A percentile compares a stretch with the other conserved stretches of the same genome.
Conservation (phyloP, 768 basidiomycete genomes). For the Porphyrellus cyaneotinctus region DNA sequence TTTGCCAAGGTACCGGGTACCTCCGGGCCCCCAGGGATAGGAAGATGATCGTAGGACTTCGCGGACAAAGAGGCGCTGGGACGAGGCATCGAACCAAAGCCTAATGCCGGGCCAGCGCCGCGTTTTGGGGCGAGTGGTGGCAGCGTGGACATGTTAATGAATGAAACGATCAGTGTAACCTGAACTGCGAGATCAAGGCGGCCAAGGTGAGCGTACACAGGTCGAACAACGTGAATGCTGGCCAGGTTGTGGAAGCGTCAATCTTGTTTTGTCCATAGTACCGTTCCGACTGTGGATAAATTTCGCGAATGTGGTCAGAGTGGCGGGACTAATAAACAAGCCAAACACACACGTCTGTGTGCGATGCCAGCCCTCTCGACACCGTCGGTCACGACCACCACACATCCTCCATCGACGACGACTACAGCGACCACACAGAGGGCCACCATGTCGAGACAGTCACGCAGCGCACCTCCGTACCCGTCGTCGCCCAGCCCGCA, state of each 20-base stretch:
- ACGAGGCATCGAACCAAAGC: background rate
- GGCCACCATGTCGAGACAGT: slow-evolving; percentile 43
- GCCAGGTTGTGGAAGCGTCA: background rate
- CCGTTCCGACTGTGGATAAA: slow-evolving; percentile 14
- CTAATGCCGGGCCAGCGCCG: background rate
- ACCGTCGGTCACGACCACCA: slow-evolving; percentile 19
- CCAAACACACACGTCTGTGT: slow-evolving; percentile 27
- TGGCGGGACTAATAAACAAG: slow-evolving; percentile 23
- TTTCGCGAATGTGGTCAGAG: slow-evolving; percentile 9
- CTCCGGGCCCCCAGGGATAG: background rate
- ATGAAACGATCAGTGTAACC: slow-evolving; percentile 2
- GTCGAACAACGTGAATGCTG: background rate
- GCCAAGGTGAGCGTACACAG: background rate
- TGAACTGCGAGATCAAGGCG: background rate
- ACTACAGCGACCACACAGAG: slow-evolving; percentile 1
- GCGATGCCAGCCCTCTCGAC: slow-evolving; percentile 6
- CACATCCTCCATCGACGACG: slow-evolving; percentile 9
- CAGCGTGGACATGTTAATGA: background rate
- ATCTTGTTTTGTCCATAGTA: background rate
- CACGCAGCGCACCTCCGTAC: slow-evolving; percentile 40
- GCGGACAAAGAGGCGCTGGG: too few relatives aligned
- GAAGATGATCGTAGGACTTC: background rate
- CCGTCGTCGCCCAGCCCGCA: slow-evolving; percentile 40
- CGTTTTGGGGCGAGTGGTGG: background rate
- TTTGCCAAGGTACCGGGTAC: background rate